Evolutionary conservation across 2,329 filamentous ascomycete genomes (phyloP).

Genomic region (Magnaporthiopsis incrustans): DNA sequence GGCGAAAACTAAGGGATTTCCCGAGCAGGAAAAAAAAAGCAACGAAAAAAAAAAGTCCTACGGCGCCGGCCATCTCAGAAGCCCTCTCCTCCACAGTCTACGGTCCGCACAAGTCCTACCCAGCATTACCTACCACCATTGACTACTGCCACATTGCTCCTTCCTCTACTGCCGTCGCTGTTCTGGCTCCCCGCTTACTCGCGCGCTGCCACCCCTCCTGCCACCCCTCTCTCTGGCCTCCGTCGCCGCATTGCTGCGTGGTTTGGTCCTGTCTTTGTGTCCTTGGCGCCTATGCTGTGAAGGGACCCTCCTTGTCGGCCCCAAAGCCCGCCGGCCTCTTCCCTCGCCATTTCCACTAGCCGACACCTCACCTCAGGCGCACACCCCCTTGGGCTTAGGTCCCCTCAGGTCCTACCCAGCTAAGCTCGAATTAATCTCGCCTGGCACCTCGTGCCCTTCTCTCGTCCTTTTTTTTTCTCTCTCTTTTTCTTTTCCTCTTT

Average conservation of each 20-base stretch:
- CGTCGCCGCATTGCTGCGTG: neutral
- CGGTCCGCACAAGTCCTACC: neutral
- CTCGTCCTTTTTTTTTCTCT: slow-evolving; percentile 10
- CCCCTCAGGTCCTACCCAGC: neutral
- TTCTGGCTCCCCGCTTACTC: neutral
- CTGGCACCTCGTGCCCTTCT: slow-evolving; percentile 14
- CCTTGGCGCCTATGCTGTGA: neutral
- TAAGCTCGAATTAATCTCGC: slow-evolving; percentile 5
- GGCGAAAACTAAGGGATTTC: neutral
- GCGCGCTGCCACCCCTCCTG: neutral
- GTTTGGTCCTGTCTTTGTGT: neutral
- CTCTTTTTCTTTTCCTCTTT: too few species aligned
- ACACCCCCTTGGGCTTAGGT: neutral
- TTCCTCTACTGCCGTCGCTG: neutral
- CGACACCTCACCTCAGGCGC: neutral
- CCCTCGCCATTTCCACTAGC: neutral
- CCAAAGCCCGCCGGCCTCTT: neutral
- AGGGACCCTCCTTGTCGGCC: neutral
- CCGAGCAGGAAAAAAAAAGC: neutral
- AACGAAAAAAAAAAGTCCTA: neutral
- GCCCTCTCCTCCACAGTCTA: neutral
- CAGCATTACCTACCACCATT: neutral
- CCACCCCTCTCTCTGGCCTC: neutral
- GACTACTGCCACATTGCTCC: neutral
- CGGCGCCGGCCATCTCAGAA: neutral